phyloP scores from a whole-genome alignment of 768 basidiomycete genomes.

The Leccinum olivaceopallidum region DNA sequence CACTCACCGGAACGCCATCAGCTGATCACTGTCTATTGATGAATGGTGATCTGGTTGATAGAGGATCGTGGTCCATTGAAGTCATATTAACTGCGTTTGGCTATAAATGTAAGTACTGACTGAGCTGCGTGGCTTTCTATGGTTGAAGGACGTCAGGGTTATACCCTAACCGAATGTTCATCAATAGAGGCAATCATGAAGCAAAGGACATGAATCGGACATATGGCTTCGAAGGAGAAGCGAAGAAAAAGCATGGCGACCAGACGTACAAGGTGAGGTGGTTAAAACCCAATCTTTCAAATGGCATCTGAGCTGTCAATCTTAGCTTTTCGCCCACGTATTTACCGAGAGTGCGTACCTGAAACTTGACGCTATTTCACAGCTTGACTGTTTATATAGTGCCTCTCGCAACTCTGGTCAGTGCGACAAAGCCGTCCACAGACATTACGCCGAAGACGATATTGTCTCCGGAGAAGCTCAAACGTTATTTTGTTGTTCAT shows the following conservation, averaged over 20 bases:
- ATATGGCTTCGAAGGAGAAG: conserved; percentile 95
- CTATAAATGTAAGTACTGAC: conserved; percentile 74
- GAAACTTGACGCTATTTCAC: background rate
- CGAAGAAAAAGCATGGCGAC: conserved; percentile 95
- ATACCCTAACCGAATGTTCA: conserved; percentile 84
- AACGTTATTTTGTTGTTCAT: conserved; percentile 94
- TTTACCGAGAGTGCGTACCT: conserved; percentile 77
- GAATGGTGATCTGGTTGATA: conserved; percentile 96
- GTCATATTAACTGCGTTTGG: conserved; percentile 92
- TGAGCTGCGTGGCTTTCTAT: conserved; percentile 1
- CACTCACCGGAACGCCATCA: conserved; percentile 81
- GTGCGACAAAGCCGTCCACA: conserved; percentile 61
- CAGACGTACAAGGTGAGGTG: conserved; percentile 80
- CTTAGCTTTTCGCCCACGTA: conserved; percentile 86
- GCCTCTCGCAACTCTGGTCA: conserved; percentile 85
- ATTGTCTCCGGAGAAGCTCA: conserved; percentile 76
- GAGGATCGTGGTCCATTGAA: conserved; percentile 94
- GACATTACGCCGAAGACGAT: conserved; percentile 51
- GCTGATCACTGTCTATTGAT: conserved; percentile 85
- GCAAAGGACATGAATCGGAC: conserved; percentile 96
- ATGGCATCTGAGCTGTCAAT: conserved; percentile 5
- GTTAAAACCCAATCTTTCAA: background rate
- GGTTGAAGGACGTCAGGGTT: conserved; percentile 61
- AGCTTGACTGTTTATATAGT: conserved; percentile 49
- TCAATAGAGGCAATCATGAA: conserved; percentile 98